Percentiles rank a stretch among this genome's conserved stretches.
Conservation (phyloP, 495 filamentous ascomycete species). For the Podospora conica region DNA sequence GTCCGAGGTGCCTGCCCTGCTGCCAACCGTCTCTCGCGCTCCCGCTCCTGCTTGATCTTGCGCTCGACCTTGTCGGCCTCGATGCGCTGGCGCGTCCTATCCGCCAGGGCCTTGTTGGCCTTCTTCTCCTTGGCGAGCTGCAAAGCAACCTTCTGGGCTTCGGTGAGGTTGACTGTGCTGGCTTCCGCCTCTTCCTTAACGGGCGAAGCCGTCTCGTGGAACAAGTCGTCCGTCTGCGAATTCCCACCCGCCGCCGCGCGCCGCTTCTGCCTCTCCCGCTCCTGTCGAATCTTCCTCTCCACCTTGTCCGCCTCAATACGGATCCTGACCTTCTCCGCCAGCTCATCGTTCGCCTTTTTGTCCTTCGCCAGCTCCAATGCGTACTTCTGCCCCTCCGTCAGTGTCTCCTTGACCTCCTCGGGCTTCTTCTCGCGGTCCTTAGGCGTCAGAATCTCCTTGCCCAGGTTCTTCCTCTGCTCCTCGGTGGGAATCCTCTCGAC, state of each 20-base stretch:
- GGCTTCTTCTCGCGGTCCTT: background rate
- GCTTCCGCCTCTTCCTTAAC: background rate
- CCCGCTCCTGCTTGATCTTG: background rate
- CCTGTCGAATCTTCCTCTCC: background rate
- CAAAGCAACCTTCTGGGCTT: background rate
- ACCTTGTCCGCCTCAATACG: slow-evolving; percentile 9
- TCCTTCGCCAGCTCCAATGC: background rate
- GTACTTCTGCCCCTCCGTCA: background rate
- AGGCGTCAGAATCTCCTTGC: background rate
- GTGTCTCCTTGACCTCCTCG: background rate
- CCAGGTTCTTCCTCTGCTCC: background rate
- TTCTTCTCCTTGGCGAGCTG: background rate
- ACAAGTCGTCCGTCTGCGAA: background rate
- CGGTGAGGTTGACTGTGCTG: background rate
- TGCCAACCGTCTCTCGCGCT: background rate
- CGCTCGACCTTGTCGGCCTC: background rate
- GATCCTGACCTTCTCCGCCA: background rate
- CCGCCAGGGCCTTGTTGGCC: background rate
- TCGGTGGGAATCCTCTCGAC: background rate
- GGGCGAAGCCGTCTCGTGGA: background rate
- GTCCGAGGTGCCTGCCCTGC: background rate
- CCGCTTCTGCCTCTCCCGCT: background rate
- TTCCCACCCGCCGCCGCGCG: background rate
- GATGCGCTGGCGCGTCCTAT: background rate
- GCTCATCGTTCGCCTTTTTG: background rate